A percentile compares a stretch with the other conserved stretches of the same genome.
These are phyloP conservation scores for Ascoidea rubescens DNA, from an alignment of 805 yeast genomes.

Conservation along the genomic window DNA sequence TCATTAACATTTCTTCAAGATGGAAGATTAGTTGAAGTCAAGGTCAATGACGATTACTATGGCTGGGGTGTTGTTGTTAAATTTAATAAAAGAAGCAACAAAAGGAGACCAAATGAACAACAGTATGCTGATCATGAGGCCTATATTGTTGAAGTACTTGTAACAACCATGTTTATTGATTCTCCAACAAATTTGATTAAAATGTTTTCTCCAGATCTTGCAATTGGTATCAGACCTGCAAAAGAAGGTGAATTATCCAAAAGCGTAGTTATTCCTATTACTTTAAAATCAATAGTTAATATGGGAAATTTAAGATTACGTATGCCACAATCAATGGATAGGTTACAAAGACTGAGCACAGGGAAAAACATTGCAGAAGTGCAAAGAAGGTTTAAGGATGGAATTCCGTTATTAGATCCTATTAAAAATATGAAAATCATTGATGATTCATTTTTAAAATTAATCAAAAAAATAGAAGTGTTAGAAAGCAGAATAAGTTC, in stretches of 20 bases:
- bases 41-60: slow-evolving; percentile 36
- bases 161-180: slow-evolving; percentile 63
- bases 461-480: slow-evolving; percentile 69
- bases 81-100: slow-evolving; percentile 55
- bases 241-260: slow-evolving; percentile 53
- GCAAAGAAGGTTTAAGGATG: slow-evolving; percentile 73
- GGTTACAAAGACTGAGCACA: slow-evolving; percentile 47
- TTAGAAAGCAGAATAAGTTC: slow-evolving; percentile 59
- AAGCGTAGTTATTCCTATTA: slow-evolving; percentile 73
- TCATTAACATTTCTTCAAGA: slow-evolving; percentile 72
- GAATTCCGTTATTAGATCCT: slow-evolving; percentile 86
- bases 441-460: slow-evolving; percentile 58
- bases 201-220: slow-evolving; percentile 62
- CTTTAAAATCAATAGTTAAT: slow-evolving; percentile 58
- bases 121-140: slow-evolving; percentile 73
- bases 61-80: slow-evolving; percentile 95
- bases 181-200: slow-evolving; percentile 76
- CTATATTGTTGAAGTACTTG: slow-evolving; percentile 75
- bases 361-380: slow-evolving; percentile 69
- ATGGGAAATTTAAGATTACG: slow-evolving; percentile 72
- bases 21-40: slow-evolving; percentile 71
- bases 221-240: slow-evolving; percentile 84
- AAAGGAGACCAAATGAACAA: slow-evolving; percentile 39
- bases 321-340: slow-evolving; percentile 64
- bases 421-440: slow-evolving; percentile 84